Conservation (phyloP, 768 basidiomycete species). For the Psilocybe subaeruginosa region DNA sequence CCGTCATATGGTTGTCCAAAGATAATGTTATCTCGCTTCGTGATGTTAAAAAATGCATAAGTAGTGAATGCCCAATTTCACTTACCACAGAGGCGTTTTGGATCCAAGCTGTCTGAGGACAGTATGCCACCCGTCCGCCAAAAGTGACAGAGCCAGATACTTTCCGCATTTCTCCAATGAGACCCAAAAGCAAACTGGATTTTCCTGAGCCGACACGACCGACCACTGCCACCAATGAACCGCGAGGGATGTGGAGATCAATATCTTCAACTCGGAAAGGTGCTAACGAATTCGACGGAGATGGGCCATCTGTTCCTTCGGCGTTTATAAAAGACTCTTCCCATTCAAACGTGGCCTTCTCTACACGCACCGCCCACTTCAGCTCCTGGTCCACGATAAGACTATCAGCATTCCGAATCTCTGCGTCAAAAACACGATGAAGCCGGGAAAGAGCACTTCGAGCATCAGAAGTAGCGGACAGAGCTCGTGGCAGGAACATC, state of each 20-base stretch:
- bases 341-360: constrained; percentile 69
- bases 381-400: constrained; percentile 48
- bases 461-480: constrained; percentile 68
- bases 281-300: constrained; percentile 3
- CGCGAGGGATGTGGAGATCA: constrained; percentile 56
- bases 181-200: constrained; percentile 60
- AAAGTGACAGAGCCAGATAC: constrained; percentile 55
- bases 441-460: constrained; percentile 62
- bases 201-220: constrained; percentile 75
- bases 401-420: constrained; percentile 44
- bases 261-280: constrained; percentile 58
- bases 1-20: constrained; percentile 71
- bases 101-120: constrained; percentile 78
- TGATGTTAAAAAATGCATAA: background rate
- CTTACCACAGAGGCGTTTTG: constrained; percentile 66
- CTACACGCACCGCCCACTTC: constrained; percentile 50
- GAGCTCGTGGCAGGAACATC: constrained; percentile 64
- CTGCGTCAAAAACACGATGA: constrained; percentile 54
- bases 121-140: constrained; percentile 69
- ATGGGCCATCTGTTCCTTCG: constrained; percentile 17
- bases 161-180: constrained; percentile 74
- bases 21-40: constrained; percentile 63
- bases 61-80: background rate
- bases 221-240: constrained; percentile 62
- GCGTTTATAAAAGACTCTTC: constrained; percentile 34